These are phyloP conservation scores for Lentinus tigrinus DNA, from an alignment of 768 basidiomycete genomes.

Conservation along the genomic window DNA sequence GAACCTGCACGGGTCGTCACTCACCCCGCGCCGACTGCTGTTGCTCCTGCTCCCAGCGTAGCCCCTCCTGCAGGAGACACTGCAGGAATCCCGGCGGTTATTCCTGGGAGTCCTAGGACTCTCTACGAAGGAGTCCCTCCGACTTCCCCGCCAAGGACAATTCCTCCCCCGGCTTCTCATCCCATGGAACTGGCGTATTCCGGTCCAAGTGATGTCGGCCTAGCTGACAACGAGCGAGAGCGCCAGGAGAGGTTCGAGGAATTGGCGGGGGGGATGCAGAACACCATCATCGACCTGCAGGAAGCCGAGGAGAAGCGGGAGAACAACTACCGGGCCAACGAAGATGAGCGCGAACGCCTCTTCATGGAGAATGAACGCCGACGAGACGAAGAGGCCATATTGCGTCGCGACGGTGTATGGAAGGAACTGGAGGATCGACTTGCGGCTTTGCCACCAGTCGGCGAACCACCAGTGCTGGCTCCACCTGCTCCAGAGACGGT, in stretches of 20 bases:
- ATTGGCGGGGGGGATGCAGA: constrained; percentile 48
- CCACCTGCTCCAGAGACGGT: constrained; percentile 12
- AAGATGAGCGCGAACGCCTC: constrained; percentile 60
- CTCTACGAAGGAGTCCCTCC: neutral
- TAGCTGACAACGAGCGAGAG: constrained; percentile 45
- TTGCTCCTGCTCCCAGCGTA: too few relatives aligned
- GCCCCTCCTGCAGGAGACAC: neutral
- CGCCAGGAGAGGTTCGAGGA: constrained; percentile 58
- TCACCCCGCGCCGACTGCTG: neutral
- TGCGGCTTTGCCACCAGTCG: constrained; percentile 14
- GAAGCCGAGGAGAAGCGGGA: constrained; percentile 68
- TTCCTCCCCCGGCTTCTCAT: neutral
- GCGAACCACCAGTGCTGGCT: constrained; percentile 15
- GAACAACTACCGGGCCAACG: constrained; percentile 57
- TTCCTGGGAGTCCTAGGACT: neutral
- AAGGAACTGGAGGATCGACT: constrained; percentile 24
- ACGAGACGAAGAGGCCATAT: constrained; percentile 53
- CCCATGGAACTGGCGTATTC: constrained; percentile 2
- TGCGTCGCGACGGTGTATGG: constrained; percentile 47
- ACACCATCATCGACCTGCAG: constrained; percentile 47
- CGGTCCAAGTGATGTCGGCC: constrained; percentile 29
- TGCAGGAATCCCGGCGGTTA: neutral
- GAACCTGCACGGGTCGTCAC: too few relatives aligned
- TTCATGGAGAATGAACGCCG: constrained; percentile 61
- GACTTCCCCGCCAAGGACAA: neutral